These are phyloP conservation scores for Fomitopsis pulvina DNA, from an alignment of 768 basidiomycete species.

Conservation along the genomic window DNA sequence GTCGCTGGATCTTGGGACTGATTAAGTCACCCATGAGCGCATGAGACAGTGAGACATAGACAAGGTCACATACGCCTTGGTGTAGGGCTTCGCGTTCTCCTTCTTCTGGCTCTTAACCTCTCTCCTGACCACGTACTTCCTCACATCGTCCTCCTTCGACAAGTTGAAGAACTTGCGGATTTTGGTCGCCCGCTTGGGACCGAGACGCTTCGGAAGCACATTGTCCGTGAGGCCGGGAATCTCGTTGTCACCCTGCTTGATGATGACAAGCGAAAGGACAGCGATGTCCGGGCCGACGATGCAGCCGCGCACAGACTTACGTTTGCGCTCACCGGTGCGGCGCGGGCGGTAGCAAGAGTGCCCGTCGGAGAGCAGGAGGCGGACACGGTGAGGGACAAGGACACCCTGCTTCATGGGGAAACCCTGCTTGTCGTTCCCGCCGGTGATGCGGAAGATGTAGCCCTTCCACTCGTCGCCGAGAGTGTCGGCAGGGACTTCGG, in stretches of 20 bases:
- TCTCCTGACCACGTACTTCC: conserved; percentile 92
- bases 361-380: conserved; percentile 88
- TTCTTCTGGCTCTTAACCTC: conserved; percentile 91
- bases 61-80: conserved; percentile 75
- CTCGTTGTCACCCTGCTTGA: conserved; percentile 91
- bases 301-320: conserved; percentile 98
- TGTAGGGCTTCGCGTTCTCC: conserved; percentile 85
- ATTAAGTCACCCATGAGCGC: background rate
- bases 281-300: conserved; percentile 97
- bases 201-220: conserved; percentile 90
- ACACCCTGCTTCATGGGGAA: conserved; percentile 99
- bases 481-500: conserved; percentile 88
- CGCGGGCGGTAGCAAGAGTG: conserved; percentile 97
- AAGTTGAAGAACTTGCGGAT: conserved; percentile 98
- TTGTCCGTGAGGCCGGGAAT: conserved; percentile 89
- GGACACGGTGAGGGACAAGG: conserved; percentile 88
- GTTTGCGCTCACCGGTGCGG: conserved; percentile 92
- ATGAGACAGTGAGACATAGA: conserved; percentile 1
- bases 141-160: conserved; percentile 95
- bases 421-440: conserved; percentile 98
- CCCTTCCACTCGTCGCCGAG: conserved; percentile 96
- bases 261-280: conserved; percentile 87
- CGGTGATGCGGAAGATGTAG: conserved; percentile 94
- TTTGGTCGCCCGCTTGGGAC: conserved; percentile 96
- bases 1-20: conserved; percentile 94